Evolutionary conservation across 2,329 filamentous ascomycete species (phyloP), one percentile per base, ranked within the genome.

Genomic region (Pseudocercospora vitis): DNA sequence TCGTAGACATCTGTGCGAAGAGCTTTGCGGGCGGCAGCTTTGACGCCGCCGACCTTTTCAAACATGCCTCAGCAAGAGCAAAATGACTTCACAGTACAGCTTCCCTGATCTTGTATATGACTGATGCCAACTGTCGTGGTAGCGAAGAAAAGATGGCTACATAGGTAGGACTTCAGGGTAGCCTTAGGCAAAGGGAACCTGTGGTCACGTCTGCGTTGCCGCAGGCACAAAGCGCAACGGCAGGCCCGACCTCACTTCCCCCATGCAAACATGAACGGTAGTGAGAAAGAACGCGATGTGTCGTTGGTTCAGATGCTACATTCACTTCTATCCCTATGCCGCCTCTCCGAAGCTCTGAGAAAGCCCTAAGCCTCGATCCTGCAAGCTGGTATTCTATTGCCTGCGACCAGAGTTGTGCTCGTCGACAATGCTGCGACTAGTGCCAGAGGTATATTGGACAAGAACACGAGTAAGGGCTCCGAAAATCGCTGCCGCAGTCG

Each of bases 1-100:
- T 49, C 26, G 33, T 42, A 53, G 37, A 49, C 51, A 45, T 53
- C 18, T 35, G 33, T 24, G 4, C 45, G 32, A 4, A 49, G 35
- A 21, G 14, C 48, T 28, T 39, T 31, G 21, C 48, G 21, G n/a
- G 51, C 18, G 19, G 29, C 18, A 23, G 19, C 49, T 29, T 45
- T 46, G 19, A 23, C 9, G 31, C 45, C 45, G 35, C 45, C 18
- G 29, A 49, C 45, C 48, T 23, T 29, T 35, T 39, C n/a, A 29
- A 44, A 14, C 29, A 53, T 48, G 19, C 45, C 40, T 40, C 32
- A 9, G 12, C 19, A n/a, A 32, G 2, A 31, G n/a, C n/a, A n/a
- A n/a, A n/a, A 14, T 31, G 23, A 31, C 21, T 26, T 45, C 42
- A 28, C 42, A 28, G n/a, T n/a, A n/a, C n/a, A n/a, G n/a, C n/a